phyloP scores from a whole-genome alignment of 2,329 filamentous ascomycete species.

The Monilinia polystroma region DNA sequence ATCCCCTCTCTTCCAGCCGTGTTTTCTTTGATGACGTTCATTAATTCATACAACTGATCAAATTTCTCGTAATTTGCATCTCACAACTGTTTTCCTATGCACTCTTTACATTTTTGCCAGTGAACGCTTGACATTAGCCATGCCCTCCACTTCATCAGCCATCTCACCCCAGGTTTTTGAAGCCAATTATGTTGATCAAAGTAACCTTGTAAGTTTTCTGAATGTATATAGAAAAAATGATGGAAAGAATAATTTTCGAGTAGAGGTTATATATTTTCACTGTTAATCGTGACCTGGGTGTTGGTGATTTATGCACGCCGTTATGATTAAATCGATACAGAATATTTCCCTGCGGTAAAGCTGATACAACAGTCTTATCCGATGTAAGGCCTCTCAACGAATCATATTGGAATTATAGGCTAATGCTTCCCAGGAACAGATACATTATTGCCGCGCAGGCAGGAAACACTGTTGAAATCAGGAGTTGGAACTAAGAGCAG shows the following conservation, averaged over 20 bases:
- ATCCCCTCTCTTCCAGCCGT: no score
- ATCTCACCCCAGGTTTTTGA: neutral
- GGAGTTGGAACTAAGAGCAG: neutral
- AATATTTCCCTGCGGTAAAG: slow-evolving; percentile 16
- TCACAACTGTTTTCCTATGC: no score
- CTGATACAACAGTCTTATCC: slow-evolving; percentile 20
- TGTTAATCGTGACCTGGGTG: neutral
- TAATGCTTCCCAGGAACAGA: slow-evolving; percentile 26
- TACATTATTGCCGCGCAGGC: slow-evolving; percentile 27
- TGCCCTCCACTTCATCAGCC: neutral
- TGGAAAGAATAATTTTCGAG: neutral
- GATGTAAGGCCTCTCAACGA: slow-evolving; percentile 22
- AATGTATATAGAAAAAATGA: neutral
- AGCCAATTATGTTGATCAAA: neutral
- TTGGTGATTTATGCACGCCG: neutral
- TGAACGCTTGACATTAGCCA: neutral
- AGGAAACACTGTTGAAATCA: neutral
- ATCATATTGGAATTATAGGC: neutral
- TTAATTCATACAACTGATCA: no score
- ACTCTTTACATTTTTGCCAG: neutral
- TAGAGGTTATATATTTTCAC: neutral
- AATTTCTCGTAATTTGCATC: no score
- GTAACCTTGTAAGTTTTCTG: neutral
- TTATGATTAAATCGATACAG: neutral
- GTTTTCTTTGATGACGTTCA: no score